Evolutionary conservation across 331 rosid species (phyloP).

Genomic region (Saraca asoca): DNA sequence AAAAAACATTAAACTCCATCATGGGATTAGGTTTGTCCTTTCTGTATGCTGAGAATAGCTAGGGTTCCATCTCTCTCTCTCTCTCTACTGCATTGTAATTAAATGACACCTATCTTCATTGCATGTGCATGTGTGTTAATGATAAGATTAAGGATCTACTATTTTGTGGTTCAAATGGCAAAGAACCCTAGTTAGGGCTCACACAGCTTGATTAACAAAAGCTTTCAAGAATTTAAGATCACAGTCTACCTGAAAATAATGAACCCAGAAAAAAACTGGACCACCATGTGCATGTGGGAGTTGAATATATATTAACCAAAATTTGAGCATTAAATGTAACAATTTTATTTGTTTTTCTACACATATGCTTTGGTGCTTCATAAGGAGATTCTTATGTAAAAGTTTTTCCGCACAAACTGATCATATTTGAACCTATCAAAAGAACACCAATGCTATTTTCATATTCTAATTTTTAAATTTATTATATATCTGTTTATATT

Average conservation of each 20-base stretch:
- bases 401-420: no score
- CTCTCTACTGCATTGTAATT: slow-evolving; percentile 24
- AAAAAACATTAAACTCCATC: not conserved
- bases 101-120: no score
- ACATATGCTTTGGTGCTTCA: no score
- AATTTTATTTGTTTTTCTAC: no score
- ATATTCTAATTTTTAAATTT: no score
- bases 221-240: not conserved
- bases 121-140: no score
- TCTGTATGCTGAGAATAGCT: not conserved
- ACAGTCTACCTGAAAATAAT: not conserved
- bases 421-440: no score
- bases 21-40: slow-evolving; percentile 35
- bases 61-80: not conserved
- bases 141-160: not conserved
- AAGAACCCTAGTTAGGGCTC: not conserved
- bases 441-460: no score
- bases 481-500: no score
- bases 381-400: no score
- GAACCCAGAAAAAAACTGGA: slow-evolving; percentile 28
- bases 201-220: not conserved
- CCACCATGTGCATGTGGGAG: slow-evolving; percentile 46
- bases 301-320: slow-evolving; percentile 18
- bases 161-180: not conserved
- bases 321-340: no score